phyloP scores from a whole-genome alignment of 2,329 filamentous ascomycete species.

The Phyllosticta citriasiana region DNA sequence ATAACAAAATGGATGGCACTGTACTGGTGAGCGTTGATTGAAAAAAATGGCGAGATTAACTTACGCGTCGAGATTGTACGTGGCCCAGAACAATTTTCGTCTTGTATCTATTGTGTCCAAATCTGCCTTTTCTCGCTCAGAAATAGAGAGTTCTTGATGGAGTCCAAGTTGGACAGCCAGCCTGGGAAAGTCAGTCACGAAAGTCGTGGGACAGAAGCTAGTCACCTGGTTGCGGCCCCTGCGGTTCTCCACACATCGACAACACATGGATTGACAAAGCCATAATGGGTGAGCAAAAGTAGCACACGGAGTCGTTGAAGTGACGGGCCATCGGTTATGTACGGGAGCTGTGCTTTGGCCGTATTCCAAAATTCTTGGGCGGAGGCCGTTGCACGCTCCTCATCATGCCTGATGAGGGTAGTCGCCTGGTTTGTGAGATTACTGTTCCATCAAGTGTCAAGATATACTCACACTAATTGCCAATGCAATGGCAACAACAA shows the following conservation, averaged over 20 bases:
- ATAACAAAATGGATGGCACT: constrained; percentile 8
- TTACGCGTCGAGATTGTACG: constrained; percentile 4
- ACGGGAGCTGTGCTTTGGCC: constrained; percentile 1
- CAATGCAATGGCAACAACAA: constrained; percentile 5
- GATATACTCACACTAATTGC: constrained; percentile 1
- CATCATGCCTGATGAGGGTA: constrained; percentile 4
- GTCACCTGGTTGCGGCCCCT: not conserved
- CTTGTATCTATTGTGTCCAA: not conserved
- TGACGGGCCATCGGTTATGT: constrained; percentile 1
- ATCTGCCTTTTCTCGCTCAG: not conserved
- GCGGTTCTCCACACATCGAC: constrained; percentile 1
- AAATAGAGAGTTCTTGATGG: not conserved
- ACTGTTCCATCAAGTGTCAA: not conserved
- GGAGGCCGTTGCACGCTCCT: constrained; percentile 4
- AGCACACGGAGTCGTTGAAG: constrained; percentile 2
- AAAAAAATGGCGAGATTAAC: not conserved
- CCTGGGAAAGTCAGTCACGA: not conserved
- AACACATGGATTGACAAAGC: constrained; percentile 4
- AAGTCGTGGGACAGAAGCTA: not conserved
- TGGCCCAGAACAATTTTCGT: constrained; percentile 8
- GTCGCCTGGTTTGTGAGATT: not conserved
- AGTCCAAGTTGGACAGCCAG: constrained; percentile 1
- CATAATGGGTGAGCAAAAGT: constrained; percentile 6
- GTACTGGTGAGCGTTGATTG: not conserved
- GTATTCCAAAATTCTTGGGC: constrained; percentile 9